A percentile compares a stretch with the other conserved stretches of the same genome.
Evolutionary conservation across 306 rosid genomes (phyloP).

Genomic region (Vigna angularis): DNA sequence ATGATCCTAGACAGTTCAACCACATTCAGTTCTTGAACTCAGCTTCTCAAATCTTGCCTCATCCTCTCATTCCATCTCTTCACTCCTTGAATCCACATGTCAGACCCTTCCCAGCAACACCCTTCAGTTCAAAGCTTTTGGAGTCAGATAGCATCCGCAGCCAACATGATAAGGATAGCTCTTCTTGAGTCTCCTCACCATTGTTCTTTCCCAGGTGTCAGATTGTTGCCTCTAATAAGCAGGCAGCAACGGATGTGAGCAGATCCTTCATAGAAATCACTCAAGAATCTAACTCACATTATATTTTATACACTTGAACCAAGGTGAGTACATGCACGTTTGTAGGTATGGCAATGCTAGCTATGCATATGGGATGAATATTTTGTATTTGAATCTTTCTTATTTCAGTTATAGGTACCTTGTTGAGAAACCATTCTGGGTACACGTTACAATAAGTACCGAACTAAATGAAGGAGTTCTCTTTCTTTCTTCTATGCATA

Average conservation of each 20-base stretch:
- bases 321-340: slow-evolving; percentile 37
- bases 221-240: slow-evolving; percentile 25
- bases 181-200: slow-evolving; percentile 39
- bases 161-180: slow-evolving; percentile 40
- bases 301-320: slow-evolving; percentile 15
- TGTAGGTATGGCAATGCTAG: slow-evolving; percentile 46
- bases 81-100: slow-evolving; percentile 49
- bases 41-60: slow-evolving; percentile 48
- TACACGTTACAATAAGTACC: slow-evolving; percentile 37
- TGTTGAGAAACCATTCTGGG: slow-evolving; percentile 10
- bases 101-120: slow-evolving; percentile 50
- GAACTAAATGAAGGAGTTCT: slow-evolving; percentile 22
- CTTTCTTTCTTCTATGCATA: slow-evolving; percentile 20
- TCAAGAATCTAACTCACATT: slow-evolving; percentile 25
- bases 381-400: slow-evolving; percentile 40
- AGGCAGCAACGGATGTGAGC: slow-evolving; percentile 29
- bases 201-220: background rate
- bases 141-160: slow-evolving; percentile 34
- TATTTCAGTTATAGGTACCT: slow-evolving; percentile 29
- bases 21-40: slow-evolving; percentile 68
- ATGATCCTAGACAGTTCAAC: slow-evolving; percentile 54
- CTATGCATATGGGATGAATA: slow-evolving; percentile 22
- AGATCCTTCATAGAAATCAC: slow-evolving; percentile 1
- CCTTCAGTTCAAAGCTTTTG: slow-evolving; percentile 54
- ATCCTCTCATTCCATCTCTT: slow-evolving; percentile 55